Percentiles rank a stretch among this genome's conserved stretches.
phyloP scores from a whole-genome alignment of 78 protist genomes.

The Capsaspora owczarzaki region DNA sequence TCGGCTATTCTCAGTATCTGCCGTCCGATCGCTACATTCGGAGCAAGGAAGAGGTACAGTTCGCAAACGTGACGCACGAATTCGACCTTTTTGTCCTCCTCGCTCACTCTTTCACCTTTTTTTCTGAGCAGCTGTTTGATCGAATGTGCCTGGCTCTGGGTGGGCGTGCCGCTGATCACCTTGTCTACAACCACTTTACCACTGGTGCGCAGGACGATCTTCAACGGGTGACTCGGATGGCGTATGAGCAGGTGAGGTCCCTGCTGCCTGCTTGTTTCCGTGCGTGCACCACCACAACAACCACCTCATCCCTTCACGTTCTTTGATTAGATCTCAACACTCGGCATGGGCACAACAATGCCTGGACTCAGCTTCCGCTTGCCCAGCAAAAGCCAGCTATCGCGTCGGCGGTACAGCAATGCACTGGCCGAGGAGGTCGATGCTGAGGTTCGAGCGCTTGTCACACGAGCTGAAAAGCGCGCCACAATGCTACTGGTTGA shows the following conservation, averaged over 20 bases:
- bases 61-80: no score
- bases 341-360: no score
- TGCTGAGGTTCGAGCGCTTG: conserved; percentile 49
- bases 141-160: conserved; percentile 85
- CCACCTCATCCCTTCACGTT: no score
- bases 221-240: conserved; percentile 60
- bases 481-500: conserved; percentile 42
- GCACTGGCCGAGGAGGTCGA: conserved; percentile 66
- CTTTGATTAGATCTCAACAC: no score
- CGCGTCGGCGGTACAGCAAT: conserved; percentile 66
- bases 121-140: conserved; percentile 55
- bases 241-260: conserved; percentile 60
- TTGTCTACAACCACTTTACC: conserved; percentile 37
- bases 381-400: neutral
- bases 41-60: conserved; percentile 48
- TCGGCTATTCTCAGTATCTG: conserved; percentile 93
- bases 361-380: neutral
- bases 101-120: no score
- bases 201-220: conserved; percentile 93
- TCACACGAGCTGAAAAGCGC: conserved; percentile 29
- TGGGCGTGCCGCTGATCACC: conserved; percentile 80
- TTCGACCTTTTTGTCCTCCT: no score
- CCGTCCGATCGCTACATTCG: conserved; percentile 79
- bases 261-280: no score
- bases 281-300: no score